Conservation (phyloP, 345 rosid species). For the Gossypium stocksii region DNA sequence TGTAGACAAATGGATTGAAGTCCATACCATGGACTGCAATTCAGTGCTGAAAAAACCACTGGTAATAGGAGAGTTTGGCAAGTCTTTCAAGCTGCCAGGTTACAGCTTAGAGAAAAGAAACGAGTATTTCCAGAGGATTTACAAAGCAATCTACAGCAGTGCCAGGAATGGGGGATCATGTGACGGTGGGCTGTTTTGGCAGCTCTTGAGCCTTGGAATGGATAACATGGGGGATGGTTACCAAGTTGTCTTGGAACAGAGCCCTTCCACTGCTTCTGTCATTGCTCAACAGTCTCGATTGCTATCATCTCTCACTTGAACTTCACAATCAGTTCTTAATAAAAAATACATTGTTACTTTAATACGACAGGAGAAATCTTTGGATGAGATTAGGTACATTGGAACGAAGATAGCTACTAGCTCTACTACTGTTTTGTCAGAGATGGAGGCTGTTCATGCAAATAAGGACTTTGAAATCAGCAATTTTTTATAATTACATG, state of each 20-base stretch:
- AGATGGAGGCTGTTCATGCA: no score
- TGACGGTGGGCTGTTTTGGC: conserved; percentile 73
- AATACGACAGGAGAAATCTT: neutral
- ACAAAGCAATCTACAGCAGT: conserved; percentile 38
- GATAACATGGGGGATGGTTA: conserved; percentile 51
- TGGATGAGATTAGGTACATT: neutral
- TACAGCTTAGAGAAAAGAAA: conserved; percentile 49
- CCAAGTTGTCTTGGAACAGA: conserved; percentile 47
- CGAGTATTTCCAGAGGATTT: conserved; percentile 40
- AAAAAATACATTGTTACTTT: neutral
- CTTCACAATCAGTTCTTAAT: neutral
- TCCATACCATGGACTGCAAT: conserved; percentile 44
- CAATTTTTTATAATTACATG: no score
- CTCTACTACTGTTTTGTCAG: no score
- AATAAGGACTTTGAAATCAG: no score
- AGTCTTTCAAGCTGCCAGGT: conserved; percentile 40
- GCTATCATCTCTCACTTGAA: conserved; percentile 25
- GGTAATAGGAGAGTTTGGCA: conserved; percentile 58
- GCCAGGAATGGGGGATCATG: conserved; percentile 41
- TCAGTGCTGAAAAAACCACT: conserved; percentile 49
- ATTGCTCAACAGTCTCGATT: conserved; percentile 52
- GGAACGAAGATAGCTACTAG: no score
- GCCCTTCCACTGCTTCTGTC: conserved; percentile 52
- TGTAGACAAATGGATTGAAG: conserved; percentile 45
- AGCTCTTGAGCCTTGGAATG: conserved; percentile 46